A percentile compares a stretch with the other conserved stretches of the same genome.
Conservation (phyloP, 176 grass and related monocot genomes). For the Calamus simplicifolius region DNA sequence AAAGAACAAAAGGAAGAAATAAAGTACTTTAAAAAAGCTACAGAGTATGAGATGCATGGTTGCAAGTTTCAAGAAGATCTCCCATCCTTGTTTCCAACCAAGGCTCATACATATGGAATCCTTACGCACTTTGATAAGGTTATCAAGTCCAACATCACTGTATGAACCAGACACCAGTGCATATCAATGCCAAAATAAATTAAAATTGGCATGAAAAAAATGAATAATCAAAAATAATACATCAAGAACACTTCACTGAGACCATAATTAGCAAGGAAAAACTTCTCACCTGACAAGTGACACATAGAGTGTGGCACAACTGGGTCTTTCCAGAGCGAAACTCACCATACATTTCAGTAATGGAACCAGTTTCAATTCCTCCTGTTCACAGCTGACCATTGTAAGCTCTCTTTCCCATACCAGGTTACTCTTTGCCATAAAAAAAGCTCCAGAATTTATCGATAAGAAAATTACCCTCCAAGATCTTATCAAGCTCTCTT, state of each 20-base stretch:
- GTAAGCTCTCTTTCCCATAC: not conserved
- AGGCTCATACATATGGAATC: too few relatives aligned
- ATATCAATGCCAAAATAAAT: too few relatives aligned
- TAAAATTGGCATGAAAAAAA: not conserved
- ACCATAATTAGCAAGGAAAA: too few relatives aligned
- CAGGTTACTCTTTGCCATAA: not conserved
- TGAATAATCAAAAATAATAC: not conserved
- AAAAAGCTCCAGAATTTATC: not conserved
- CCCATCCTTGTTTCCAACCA: too few relatives aligned
- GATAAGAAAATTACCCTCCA: slow-evolving; percentile 51
- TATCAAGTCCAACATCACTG: too few relatives aligned
- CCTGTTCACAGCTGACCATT: slow-evolving; percentile 26
- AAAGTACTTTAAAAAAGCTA: not conserved
- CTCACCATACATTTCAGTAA: slow-evolving; percentile 94
- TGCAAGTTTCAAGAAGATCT: too few relatives aligned
- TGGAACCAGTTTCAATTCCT: slow-evolving; percentile 93
- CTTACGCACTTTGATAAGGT: too few relatives aligned
- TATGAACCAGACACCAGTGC: too few relatives aligned
- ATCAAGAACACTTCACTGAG: too few relatives aligned
- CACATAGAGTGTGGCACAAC: slow-evolving; percentile 87
- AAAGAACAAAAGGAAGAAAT: not conserved
- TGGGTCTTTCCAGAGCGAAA: slow-evolving; percentile 90
- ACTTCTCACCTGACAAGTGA: slow-evolving; percentile 77
- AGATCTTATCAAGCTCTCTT: slow-evolving; percentile 87
- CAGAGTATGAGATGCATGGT: too few relatives aligned